These are phyloP conservation scores for Penicillium turbatum DNA, from an alignment of 495 filamentous ascomycete species.

Conservation along the genomic window DNA sequence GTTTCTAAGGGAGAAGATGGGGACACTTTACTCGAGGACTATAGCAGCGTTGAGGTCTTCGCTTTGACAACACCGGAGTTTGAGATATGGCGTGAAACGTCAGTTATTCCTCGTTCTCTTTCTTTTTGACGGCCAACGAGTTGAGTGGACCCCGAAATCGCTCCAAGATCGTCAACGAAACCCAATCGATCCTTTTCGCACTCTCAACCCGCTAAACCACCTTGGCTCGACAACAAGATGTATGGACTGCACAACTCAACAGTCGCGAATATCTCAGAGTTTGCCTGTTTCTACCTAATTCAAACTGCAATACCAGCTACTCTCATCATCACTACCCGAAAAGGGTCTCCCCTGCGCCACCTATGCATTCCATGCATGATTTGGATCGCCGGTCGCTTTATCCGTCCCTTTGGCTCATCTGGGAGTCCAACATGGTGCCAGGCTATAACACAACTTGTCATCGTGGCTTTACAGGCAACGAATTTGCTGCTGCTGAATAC, in stretches of 20 bases:
- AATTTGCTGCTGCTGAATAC: conserved; percentile 7
- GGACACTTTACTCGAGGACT: no score
- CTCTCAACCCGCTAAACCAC: no score
- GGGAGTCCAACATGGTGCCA: conserved; percentile 10
- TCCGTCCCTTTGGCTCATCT: conserved; percentile 2
- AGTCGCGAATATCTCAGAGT: background rate
- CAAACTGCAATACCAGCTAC: background rate
- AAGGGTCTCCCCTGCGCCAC: conserved; percentile 2
- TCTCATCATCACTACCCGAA: conserved; percentile 5
- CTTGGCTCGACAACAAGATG: background rate
- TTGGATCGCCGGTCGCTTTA: conserved; percentile 3
- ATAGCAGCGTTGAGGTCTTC: no score
- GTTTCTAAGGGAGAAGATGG: no score
- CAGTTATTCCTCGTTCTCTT: no score
- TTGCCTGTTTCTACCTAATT: background rate
- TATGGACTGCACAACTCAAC: conserved; percentile 6
- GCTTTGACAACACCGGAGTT: no score
- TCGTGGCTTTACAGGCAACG: conserved; percentile 1
- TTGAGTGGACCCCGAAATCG: no score
- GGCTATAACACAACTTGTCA: conserved; percentile 2
- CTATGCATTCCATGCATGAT: background rate
- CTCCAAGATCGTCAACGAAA: no score
- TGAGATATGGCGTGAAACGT: no score
- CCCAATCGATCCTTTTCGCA: no score
- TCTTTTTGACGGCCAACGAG: no score